These are phyloP conservation scores for Anethum foeniculum DNA, from an alignment of 140 eudicot species.

Conservation along the genomic window DNA sequence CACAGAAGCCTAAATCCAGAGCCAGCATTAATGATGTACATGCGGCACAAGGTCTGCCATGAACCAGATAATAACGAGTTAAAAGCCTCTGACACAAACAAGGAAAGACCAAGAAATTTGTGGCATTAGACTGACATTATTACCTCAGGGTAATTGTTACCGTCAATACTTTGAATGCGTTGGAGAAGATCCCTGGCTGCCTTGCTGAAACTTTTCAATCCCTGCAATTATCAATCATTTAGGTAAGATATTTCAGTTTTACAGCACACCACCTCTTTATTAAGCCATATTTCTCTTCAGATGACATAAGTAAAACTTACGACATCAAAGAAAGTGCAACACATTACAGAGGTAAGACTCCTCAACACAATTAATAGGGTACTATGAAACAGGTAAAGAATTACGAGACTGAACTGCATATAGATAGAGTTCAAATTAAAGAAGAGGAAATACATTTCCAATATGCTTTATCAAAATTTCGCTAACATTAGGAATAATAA, in stretches of 20 bases:
- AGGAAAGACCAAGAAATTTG: background rate
- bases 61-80: constrained; percentile 11
- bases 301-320: background rate
- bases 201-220: constrained; percentile 81
- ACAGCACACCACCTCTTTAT: background rate
- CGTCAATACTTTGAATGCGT: constrained; percentile 77
- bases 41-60: constrained; percentile 69
- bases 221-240: constrained; percentile 39
- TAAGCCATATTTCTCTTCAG: background rate
- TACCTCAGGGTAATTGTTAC: constrained; percentile 97
- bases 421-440: background rate
- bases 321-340: background rate
- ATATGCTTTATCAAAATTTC: background rate
- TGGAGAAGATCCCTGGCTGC: constrained; percentile 88
- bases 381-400: background rate
- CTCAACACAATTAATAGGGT: background rate
- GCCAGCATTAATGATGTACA: constrained; percentile 99
- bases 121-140: background rate
- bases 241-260: background rate
- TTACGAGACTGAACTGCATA: background rate
- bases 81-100: background rate
- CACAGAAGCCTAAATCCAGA: constrained; percentile 95
- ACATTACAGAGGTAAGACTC: background rate
- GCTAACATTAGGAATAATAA: background rate
- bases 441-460: background rate